Evolutionary conservation across 2,329 filamentous ascomycete species (phyloP), one percentile per base, ranked within the genome.

Genomic region (Fusarium algeriense): DNA sequence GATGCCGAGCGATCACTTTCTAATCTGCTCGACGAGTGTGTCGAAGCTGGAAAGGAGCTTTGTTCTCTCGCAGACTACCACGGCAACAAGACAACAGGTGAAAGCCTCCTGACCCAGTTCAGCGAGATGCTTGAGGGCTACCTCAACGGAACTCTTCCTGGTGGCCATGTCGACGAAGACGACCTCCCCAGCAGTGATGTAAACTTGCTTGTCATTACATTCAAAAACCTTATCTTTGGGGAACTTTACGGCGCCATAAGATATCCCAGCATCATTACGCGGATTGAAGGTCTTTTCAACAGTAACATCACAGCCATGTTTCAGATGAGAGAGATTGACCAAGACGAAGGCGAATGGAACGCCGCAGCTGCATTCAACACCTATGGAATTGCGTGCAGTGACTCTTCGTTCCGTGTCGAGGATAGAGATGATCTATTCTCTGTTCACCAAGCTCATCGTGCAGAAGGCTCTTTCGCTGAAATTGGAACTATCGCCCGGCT

Each of bases 11-110:
- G 20, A 4, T 12, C 55, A 1, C 32, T 67, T 20, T 17, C 28
- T 14, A 52, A 67, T 10, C 19, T 67, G 0, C 17, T 67, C 1
- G 28, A 68, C 0, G 64, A 67, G 14, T 67, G 64, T 17, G 45
- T 63, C 35, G 13, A 37, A 10, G 34, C 43, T 2, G 64, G 64
- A 12, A 67, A 38, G 6, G n/a, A 34, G 1, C 30, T 40, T 0
- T 67, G 64, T 6, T 41, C 48, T 41, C 48, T 67, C 0, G 63
- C 63, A 19, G 44, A 65, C 1, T 50, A 10, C 0, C 28, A 50
- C 2, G 52, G 60, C 14, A 50, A 50, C 5, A 35, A 38, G 1
- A 65, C 63, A 3, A 65, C 60, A 1, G 63, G 63, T 0, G n/a
- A 65, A 0, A 45, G 43, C 3, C 38, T 60, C 6, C 30, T 60